phyloP scores from a whole-genome alignment of 2,329 filamentous ascomycete genomes.

The Penicillium sp. region DNA sequence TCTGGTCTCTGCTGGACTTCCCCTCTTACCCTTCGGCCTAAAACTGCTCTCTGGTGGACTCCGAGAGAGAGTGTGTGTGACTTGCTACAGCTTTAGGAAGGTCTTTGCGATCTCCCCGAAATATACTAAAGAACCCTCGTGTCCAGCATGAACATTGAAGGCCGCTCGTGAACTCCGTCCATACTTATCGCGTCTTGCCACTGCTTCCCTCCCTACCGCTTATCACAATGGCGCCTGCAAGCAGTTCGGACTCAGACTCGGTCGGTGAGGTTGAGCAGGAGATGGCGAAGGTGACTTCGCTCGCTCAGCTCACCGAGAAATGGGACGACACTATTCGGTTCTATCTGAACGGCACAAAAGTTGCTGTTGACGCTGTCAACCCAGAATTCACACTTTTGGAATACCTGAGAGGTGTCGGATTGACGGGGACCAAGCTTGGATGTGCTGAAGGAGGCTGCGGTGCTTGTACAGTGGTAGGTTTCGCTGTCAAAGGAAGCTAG shows the following conservation, averaged over 20 bases:
- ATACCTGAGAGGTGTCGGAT: slow-evolving; percentile 86
- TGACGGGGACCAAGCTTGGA: slow-evolving; percentile 94
- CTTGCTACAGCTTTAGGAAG: slow-evolving; percentile 17
- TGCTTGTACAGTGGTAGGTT: slow-evolving; percentile 79
- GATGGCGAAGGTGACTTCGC: slow-evolving; percentile 46
- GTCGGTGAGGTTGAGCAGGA: slow-evolving; percentile 49
- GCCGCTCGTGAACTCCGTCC: slow-evolving; percentile 7
- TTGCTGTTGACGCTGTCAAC: slow-evolving; percentile 82
- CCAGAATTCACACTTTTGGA: slow-evolving; percentile 91
- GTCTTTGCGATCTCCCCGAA: slow-evolving; percentile 14
- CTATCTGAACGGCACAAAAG: slow-evolving; percentile 91
- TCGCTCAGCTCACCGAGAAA: slow-evolving; percentile 67
- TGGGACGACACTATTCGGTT: slow-evolving; percentile 90
- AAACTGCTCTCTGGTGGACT: neutral
- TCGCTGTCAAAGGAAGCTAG: neutral
- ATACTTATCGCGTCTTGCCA: slow-evolving; percentile 4
- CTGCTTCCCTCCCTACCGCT: slow-evolving; percentile 1
- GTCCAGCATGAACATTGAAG: slow-evolving; percentile 6
- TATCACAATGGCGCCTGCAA: slow-evolving; percentile 57
- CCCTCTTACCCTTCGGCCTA: slow-evolving; percentile 3
- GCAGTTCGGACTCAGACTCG: slow-evolving; percentile 50
- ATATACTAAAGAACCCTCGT: slow-evolving; percentile 10
- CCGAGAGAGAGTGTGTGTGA: neutral
- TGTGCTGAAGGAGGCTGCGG: slow-evolving; percentile 97
- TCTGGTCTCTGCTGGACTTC: slow-evolving; percentile 5